Percentiles rank a stretch among this genome's conserved stretches.
Conservation (phyloP, 2,329 filamentous ascomycete genomes). For the Chlorencoelia australis region DNA sequence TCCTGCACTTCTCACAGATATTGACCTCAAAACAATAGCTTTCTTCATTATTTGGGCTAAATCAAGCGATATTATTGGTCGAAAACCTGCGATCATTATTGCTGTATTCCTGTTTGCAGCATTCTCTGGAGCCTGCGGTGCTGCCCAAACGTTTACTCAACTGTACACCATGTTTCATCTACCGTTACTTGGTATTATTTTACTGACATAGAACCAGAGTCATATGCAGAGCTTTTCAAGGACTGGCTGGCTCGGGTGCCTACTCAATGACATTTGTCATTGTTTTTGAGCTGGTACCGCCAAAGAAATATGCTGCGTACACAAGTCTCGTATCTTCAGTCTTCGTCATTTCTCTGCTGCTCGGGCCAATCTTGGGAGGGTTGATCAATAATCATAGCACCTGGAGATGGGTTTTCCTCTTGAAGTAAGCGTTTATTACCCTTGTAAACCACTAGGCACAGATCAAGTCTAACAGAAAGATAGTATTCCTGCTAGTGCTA, state of each 20-base stretch:
- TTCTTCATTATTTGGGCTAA: constrained; percentile 3
- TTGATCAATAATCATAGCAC: constrained; percentile 27
- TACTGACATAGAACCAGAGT: constrained; percentile 1
- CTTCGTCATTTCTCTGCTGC: constrained; percentile 8
- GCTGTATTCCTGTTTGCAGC: background rate
- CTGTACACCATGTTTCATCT: background rate
- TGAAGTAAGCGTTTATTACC: background rate
- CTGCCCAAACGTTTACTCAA: background rate
- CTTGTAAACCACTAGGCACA: background rate
- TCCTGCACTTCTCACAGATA: background rate
- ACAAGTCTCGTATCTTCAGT: constrained; percentile 4
- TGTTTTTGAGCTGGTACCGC: constrained; percentile 1
- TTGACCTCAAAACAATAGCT: background rate
- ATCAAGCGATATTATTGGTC: constrained; percentile 1
- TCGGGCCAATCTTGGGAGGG: constrained; percentile 27
- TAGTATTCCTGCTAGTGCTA: background rate
- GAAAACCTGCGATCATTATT: background rate
- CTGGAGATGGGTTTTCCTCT: constrained; percentile 22
- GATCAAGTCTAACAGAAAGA: background rate
- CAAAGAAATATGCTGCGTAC: constrained; percentile 20
- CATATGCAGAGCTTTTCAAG: constrained; percentile 23
- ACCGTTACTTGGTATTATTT: background rate
- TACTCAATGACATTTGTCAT: constrained; percentile 15
- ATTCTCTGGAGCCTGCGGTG: constrained; percentile 2
- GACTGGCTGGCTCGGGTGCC: constrained; percentile 38